A percentile compares a stretch with the other conserved stretches of the same genome.
Evolutionary conservation across 495 filamentous ascomycete genomes (phyloP).

Genomic region (Aspergillus egyptiacus): DNA sequence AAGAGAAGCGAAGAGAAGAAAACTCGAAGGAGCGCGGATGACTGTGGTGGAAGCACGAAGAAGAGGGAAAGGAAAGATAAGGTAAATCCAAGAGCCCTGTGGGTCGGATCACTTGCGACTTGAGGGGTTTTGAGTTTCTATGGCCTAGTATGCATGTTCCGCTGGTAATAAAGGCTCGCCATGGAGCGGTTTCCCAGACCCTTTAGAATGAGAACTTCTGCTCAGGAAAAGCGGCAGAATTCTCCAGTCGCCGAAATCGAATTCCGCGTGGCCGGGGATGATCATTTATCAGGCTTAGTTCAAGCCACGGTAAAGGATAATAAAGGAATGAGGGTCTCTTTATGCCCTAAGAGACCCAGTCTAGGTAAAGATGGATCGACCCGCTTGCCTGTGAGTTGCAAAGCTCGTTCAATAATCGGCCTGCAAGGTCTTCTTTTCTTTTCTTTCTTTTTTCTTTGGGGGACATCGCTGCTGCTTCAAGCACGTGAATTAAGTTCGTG

Average conservation of each 20-base stretch:
- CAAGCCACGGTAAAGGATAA: neutral
- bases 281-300: neutral
- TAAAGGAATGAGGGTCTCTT: neutral
- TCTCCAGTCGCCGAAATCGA: too few relatives aligned
- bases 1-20: slow-evolving; percentile 5
- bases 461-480: neutral
- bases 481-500: neutral
- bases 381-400: neutral
- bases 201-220: too few relatives aligned
- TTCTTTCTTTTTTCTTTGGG: too few relatives aligned
- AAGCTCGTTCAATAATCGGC: neutral
- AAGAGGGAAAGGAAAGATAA: slow-evolving; percentile 7
- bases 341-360: neutral
- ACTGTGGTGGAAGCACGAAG: too few relatives aligned
- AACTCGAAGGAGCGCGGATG: slow-evolving; percentile 18
- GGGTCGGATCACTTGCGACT: neutral
- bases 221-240: too few relatives aligned
- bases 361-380: neutral
- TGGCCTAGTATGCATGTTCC: neutral
- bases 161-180: neutral
- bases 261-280: neutral
- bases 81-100: slow-evolving; percentile 1
- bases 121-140: neutral
- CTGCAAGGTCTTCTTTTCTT: neutral
- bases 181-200: neutral